Conservation (phyloP, 768 basidiomycete species). For the Imleria badia region DNA sequence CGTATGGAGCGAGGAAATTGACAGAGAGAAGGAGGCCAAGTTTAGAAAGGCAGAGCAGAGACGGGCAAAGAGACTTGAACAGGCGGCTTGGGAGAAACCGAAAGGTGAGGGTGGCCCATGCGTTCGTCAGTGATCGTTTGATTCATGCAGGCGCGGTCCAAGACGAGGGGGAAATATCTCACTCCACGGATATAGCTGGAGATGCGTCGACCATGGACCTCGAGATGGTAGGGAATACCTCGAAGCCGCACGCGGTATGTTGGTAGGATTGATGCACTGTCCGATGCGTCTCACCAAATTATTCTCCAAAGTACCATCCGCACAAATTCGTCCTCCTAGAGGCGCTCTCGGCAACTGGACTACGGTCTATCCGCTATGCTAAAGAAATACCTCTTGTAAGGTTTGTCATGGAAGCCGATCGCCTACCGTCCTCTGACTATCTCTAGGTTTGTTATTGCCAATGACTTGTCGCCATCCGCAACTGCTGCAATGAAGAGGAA, state of each 20-base stretch:
- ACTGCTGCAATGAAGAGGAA: slow-evolving; percentile 85
- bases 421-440: slow-evolving; percentile 28
- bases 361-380: slow-evolving; percentile 95
- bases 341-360: slow-evolving; percentile 92
- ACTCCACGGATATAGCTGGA: not conserved
- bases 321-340: slow-evolving; percentile 82
- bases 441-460: slow-evolving; percentile 89
- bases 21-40: slow-evolving; percentile 58
- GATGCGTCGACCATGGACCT: not conserved
- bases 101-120: slow-evolving; percentile 38
- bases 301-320: slow-evolving; percentile 45
- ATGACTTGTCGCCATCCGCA: slow-evolving; percentile 85
- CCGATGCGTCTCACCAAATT: slow-evolving; percentile 1
- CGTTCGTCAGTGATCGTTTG: not conserved
- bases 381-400: slow-evolving; percentile 92
- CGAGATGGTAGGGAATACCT: slow-evolving; percentile 1
- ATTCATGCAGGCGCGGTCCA: slow-evolving; percentile 2
- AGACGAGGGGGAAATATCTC: not conserved
- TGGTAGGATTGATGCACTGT: not conserved
- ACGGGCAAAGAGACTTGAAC: slow-evolving; percentile 38
- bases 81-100: slow-evolving; percentile 41
- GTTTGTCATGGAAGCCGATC: slow-evolving; percentile 42
- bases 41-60: slow-evolving; percentile 57
- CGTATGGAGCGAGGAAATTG: slow-evolving; percentile 78
- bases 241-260: slow-evolving; percentile 27